phyloP scores from a whole-genome alignment of 805 yeast genomes.

The Komagataella phaffii region DNA sequence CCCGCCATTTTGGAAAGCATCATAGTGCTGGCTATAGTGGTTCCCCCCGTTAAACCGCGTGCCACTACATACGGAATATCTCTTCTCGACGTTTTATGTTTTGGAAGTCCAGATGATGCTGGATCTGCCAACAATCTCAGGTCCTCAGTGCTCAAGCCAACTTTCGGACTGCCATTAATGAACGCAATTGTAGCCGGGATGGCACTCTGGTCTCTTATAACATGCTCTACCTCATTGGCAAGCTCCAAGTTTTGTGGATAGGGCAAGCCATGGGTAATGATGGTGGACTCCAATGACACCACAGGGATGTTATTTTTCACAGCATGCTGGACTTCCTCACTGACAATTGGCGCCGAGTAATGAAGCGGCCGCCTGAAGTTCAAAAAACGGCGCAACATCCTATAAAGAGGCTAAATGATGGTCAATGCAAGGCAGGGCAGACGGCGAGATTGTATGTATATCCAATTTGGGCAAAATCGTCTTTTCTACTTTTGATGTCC shows the following conservation, averaged over 20 bases:
- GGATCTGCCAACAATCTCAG: slow-evolving; percentile 34
- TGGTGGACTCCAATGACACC: slow-evolving; percentile 78
- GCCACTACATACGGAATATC: slow-evolving; percentile 69
- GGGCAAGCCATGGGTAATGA: slow-evolving; percentile 83
- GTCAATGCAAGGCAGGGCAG: not conserved
- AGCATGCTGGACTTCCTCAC: slow-evolving; percentile 48
- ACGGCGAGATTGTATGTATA: too few relatives aligned
- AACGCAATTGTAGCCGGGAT: slow-evolving; percentile 82
- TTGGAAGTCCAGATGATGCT: slow-evolving; percentile 11
- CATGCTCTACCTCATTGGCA: slow-evolving; percentile 56
- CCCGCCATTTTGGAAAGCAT: slow-evolving; percentile 65
- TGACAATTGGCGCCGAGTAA: not conserved
- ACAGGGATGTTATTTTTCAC: slow-evolving; percentile 44
- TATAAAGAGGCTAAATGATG: not conserved
- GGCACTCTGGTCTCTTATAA: slow-evolving; percentile 49
- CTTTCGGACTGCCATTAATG: slow-evolving; percentile 53
- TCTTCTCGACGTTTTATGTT: slow-evolving; percentile 60
- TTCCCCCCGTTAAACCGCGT: slow-evolving; percentile 59
- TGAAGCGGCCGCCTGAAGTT: not conserved
- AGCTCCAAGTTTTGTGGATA: slow-evolving; percentile 61
- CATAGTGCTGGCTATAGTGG: slow-evolving; percentile 86
- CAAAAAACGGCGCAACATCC: not conserved
- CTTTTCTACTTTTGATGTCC: too few relatives aligned
- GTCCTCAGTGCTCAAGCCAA: slow-evolving; percentile 43
- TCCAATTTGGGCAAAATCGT: too few relatives aligned